phyloP scores from a whole-genome alignment of 352 stramenopile genomes.

The Blastocystis sp. region DNA sequence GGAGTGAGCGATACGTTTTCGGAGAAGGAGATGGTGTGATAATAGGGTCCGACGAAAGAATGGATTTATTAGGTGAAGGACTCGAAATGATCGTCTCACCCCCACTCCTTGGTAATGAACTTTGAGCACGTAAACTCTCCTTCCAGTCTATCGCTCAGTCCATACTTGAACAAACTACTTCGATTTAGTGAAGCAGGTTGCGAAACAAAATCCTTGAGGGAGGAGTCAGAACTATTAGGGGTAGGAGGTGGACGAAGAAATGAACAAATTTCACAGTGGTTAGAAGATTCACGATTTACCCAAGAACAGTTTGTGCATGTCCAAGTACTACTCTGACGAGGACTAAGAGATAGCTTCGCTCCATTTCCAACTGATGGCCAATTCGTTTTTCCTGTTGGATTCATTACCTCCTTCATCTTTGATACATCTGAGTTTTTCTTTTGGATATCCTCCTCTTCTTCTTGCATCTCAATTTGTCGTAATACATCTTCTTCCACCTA shows the following conservation, averaged over 20 bases:
- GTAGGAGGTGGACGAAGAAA: background rate
- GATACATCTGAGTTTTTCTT: background rate
- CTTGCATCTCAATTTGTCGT: constrained; percentile 7
- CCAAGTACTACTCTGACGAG: background rate
- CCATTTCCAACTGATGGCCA: constrained; percentile 28
- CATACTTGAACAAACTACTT: no score
- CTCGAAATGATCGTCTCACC: background rate
- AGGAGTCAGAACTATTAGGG: no score
- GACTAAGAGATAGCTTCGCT: background rate
- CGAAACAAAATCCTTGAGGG: no score
- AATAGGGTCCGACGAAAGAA: background rate
- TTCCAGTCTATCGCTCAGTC: background rate
- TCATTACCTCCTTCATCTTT: background rate
- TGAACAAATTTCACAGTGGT: constrained; percentile 18
- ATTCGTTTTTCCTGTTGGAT: background rate
- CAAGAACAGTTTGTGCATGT: background rate
- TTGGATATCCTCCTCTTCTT: background rate
- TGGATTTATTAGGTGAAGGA: background rate
- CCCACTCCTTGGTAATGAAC: background rate
- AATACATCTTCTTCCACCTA: constrained; percentile 32
- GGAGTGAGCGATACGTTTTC: background rate
- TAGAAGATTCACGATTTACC: background rate
- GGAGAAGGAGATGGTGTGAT: background rate
- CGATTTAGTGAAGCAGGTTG: no score
- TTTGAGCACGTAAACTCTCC: background rate